These are phyloP conservation scores for Cubamyces sp. DNA, from an alignment of 768 basidiomycete genomes.

Conservation along the genomic window DNA sequence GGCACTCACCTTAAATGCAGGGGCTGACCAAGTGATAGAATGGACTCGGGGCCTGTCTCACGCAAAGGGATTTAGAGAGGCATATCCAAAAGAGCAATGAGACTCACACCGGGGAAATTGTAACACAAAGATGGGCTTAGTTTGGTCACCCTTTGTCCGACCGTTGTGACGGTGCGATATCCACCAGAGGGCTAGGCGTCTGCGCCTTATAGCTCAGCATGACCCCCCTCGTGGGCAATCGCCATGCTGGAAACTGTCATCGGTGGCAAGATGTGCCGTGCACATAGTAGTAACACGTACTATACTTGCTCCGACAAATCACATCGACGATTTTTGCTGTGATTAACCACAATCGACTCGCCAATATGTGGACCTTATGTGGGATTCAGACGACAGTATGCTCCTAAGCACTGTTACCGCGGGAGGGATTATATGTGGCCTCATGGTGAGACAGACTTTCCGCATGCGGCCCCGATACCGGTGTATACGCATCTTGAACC, in stretches of 20 bases:
- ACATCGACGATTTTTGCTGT: too few relatives aligned
- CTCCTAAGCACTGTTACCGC: too few relatives aligned
- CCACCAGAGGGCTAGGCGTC: neutral
- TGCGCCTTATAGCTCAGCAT: neutral
- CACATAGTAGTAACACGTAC: neutral
- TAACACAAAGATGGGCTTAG: neutral
- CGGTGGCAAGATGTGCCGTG: neutral
- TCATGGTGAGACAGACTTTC: too few relatives aligned
- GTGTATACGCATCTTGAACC: too few relatives aligned
- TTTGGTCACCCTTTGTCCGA: neutral
- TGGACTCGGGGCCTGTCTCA: neutral
- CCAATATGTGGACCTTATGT: too few relatives aligned
- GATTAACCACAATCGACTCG: too few relatives aligned
- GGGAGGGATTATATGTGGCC: too few relatives aligned
- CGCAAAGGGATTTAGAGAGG: neutral
- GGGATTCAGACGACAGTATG: too few relatives aligned
- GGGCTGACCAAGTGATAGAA: neutral
- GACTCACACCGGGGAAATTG: neutral
- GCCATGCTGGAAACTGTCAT: neutral
- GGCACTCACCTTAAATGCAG: neutral
- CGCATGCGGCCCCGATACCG: too few relatives aligned
- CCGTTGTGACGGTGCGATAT: neutral
- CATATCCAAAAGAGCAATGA: neutral
- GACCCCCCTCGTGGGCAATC: neutral
- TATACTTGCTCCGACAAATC: too few relatives aligned